Base-by-base conservation (phyloP, 139 green algal species). In the Eudorina sp. region DNA sequence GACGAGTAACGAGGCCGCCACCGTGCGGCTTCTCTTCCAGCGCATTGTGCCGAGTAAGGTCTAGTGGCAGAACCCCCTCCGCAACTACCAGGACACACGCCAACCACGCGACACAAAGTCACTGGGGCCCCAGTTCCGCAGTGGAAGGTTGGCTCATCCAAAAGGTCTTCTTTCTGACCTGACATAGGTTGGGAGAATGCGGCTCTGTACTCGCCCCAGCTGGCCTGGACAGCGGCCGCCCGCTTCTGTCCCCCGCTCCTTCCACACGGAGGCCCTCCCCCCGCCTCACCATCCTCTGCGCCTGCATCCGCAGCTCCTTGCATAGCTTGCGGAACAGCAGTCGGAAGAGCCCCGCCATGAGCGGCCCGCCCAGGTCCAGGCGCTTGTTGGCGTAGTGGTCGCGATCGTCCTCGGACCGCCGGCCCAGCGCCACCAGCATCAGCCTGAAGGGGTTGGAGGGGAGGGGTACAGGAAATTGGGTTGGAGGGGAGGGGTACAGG, bases 381-480 rank as follows among this genome's bases (percentile, higher is more conserved):
- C 98, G 94, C 94, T 99, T 99, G 96, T 99, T 99, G 75, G 94
- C 95, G 87, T 99, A 99, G 94, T 99, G 97, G 90, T 99, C 98
- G 5, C 98, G 95, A 91, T 99, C 97, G 84, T 99, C 97, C 90
- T 99, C 94, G 40, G 68, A 18, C 13, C 90, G 66, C 93, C 72
- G 34, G 85, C 78, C 83, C 77, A 98, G 91, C 1, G 94, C 89
- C 53, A 98, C 97, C 66, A 98, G 92, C 90, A 98, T 96, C 90
- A 98, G 93, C 78, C 95, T 94, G 89, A n/a, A n/a, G n/a, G 64
- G 48, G 75, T 4, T 27, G 51, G 48, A 14, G n/a, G 19, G 11
- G 64, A 27, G 23, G 3, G 7, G 55, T 5, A 66, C 4, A 25
- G 55, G 23, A 66, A 66, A 23, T 34, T 5, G 55, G 8, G 8